Conservation (phyloP, 371 early-diverging fungal species). For the Mucor plumbeus region DNA sequence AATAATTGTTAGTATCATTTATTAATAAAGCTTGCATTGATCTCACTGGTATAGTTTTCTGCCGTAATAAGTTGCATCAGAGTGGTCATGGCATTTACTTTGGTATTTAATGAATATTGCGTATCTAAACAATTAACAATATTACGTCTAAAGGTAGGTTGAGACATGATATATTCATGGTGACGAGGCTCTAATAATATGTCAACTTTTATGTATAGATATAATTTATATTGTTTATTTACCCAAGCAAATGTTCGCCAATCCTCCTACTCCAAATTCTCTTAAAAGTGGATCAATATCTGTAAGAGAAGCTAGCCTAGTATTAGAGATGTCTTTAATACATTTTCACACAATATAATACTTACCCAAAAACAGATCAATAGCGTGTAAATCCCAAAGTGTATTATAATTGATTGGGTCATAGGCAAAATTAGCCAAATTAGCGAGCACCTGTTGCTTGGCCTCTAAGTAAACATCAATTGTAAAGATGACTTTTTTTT, state of each 20-base stretch:
- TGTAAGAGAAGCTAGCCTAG: slow-evolving; percentile 30
- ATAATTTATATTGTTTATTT: slow-evolving; percentile 1
- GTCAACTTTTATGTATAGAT: not conserved
- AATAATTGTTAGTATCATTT: not conserved
- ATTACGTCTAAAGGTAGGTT: slow-evolving; percentile 23
- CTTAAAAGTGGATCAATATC: slow-evolving; percentile 38
- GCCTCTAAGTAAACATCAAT: slow-evolving; percentile 35
- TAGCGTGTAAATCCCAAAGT: slow-evolving; percentile 51
- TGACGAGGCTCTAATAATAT: slow-evolving; percentile 39
- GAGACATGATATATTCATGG: slow-evolving; percentile 38
- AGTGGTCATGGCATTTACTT: slow-evolving; percentile 49
- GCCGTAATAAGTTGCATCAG: slow-evolving; percentile 40
- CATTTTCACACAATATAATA: slow-evolving; percentile 5
- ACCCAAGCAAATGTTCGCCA: slow-evolving; percentile 59
- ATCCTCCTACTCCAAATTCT: slow-evolving; percentile 59
- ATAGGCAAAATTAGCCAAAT: slow-evolving; percentile 68
- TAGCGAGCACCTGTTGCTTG: slow-evolving; percentile 59
- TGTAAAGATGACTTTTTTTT: not conserved
- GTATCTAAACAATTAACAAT: slow-evolving; percentile 29
- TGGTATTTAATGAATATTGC: slow-evolving; percentile 23
- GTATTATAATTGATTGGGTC: slow-evolving; percentile 62
- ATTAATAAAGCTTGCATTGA: not conserved
- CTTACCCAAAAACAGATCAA: slow-evolving; percentile 55
- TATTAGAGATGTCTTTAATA: not conserved
- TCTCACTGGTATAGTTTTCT: slow-evolving; percentile 22